Percentiles rank a stretch among this genome's conserved stretches.
phyloP scores from a whole-genome alignment of 805 yeast species.

The Wilhelminamyces savonicus region DNA sequence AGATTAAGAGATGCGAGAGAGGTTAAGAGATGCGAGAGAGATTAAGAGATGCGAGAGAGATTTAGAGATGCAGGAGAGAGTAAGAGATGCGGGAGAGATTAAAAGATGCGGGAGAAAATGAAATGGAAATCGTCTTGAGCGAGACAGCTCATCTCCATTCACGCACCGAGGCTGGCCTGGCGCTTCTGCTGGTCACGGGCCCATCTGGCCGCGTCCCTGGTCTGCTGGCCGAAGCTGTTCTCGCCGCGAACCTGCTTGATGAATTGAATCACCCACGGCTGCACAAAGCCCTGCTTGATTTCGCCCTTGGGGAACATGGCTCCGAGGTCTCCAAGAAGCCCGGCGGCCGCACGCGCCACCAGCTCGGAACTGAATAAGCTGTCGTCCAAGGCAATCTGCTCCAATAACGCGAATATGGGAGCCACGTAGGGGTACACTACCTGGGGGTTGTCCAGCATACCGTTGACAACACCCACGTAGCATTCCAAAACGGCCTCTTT shows the following conservation, averaged over 20 bases:
- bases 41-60: neutral
- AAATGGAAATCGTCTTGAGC: neutral
- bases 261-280: constrained; percentile 75
- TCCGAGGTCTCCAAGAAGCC: constrained; percentile 88
- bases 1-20: too few relatives aligned
- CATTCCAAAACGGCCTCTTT: constrained; percentile 92
- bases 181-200: constrained; percentile 81
- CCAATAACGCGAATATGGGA: constrained; percentile 65
- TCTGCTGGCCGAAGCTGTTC: constrained; percentile 52
- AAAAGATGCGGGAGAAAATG: neutral
- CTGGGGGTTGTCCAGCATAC: constrained; percentile 66
- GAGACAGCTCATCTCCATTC: constrained; percentile 1
- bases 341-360: constrained; percentile 78
- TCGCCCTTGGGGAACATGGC: constrained; percentile 78
- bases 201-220: constrained; percentile 95
- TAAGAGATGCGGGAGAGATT: neutral
- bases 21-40: too few relatives aligned
- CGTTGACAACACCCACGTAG: constrained; percentile 91
- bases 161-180: constrained; percentile 8
- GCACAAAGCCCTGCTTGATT: constrained; percentile 56
- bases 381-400: constrained; percentile 52
- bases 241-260: constrained; percentile 69
- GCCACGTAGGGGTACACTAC: constrained; percentile 59
- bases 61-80: neutral
- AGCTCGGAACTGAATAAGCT: constrained; percentile 58